phyloP scores from a whole-genome alignment of 2,329 filamentous ascomycete genomes.

The Aspergillus transmontanensis region DNA sequence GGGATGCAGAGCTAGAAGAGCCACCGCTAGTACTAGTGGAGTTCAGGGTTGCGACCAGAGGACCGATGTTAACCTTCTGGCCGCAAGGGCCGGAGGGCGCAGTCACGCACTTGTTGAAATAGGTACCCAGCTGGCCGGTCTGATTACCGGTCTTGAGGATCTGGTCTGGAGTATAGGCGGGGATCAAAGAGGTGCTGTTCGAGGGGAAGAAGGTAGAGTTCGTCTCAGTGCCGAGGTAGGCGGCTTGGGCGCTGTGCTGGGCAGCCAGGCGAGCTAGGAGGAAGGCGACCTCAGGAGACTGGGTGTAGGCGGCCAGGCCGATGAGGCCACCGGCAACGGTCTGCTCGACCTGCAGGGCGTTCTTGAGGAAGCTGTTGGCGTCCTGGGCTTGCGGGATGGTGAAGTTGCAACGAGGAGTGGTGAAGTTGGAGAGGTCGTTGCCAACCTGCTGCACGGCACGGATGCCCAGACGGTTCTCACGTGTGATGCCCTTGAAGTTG shows the following conservation, averaged over 20 bases:
- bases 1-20: slow-evolving; percentile 3
- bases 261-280: slow-evolving; percentile 31
- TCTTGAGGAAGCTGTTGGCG: slow-evolving; percentile 22
- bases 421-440: slow-evolving; percentile 19
- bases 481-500: slow-evolving; percentile 29
- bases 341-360: slow-evolving; percentile 25
- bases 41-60: slow-evolving; percentile 25
- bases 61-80: slow-evolving; percentile 24
- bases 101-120: slow-evolving; percentile 25
- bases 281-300: slow-evolving; percentile 34
- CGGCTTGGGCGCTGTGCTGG: slow-evolving; percentile 26
- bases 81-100: slow-evolving; percentile 27
- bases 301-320: slow-evolving; percentile 30
- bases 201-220: slow-evolving; percentile 19
- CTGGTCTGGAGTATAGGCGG: slow-evolving; percentile 27
- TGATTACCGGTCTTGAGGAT: slow-evolving; percentile 23
- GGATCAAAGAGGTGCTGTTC: slow-evolving; percentile 25
- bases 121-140: slow-evolving; percentile 28
- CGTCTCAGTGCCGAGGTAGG: slow-evolving; percentile 24
- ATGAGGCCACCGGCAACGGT: slow-evolving; percentile 28
- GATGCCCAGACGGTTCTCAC: slow-evolving; percentile 27
- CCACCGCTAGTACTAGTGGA: slow-evolving; percentile 10
- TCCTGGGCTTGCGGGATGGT: slow-evolving; percentile 20
- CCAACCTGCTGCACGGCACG: slow-evolving; percentile 27
- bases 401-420: slow-evolving; percentile 25